These are phyloP conservation scores for Ophiostoma perfectum DNA, from an alignment of 2,329 filamentous ascomycete genomes.

Conservation along the genomic window DNA sequence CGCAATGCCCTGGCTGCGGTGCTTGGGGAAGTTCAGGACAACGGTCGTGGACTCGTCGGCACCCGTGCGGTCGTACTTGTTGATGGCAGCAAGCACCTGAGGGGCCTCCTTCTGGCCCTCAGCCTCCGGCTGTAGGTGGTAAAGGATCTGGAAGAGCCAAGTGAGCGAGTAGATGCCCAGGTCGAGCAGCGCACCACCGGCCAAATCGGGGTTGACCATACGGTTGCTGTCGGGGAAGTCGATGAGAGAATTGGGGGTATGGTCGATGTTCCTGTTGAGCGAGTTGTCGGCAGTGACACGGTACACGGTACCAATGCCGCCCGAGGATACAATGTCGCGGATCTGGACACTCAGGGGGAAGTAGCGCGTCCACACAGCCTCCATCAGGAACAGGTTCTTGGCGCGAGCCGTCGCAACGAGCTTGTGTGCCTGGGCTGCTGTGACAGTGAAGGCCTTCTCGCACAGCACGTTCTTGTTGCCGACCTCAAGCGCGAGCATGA, in stretches of 20 bases:
- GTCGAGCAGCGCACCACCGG: constrained; percentile 77
- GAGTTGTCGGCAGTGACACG: constrained; percentile 57
- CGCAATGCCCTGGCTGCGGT: constrained; percentile 66
- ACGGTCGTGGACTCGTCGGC: constrained; percentile 75
- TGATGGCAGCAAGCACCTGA: constrained; percentile 61
- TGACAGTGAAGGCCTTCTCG: constrained; percentile 87
- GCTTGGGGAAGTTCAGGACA: constrained; percentile 66
- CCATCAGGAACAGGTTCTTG: constrained; percentile 74
- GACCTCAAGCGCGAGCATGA: constrained; percentile 73
- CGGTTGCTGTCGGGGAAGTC: constrained; percentile 60
- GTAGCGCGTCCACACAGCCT: constrained; percentile 85
- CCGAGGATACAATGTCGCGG: constrained; percentile 55
- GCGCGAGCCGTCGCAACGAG: constrained; percentile 65
- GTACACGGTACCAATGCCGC: constrained; percentile 56
- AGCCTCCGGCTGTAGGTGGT: constrained; percentile 61
- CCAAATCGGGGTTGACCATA: constrained; percentile 76
- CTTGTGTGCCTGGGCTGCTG: constrained; percentile 67
- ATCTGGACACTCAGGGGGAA: constrained; percentile 78
- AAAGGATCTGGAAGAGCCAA: constrained; percentile 86
- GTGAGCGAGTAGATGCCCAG: constrained; percentile 84
- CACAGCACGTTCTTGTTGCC: constrained; percentile 79
- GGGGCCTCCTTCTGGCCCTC: constrained; percentile 58
- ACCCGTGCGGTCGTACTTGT: constrained; percentile 62
- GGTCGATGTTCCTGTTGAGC: constrained; percentile 53
- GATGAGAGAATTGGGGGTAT: constrained; percentile 39